Conservation (phyloP, 2,329 filamentous ascomycete species). For the Pestalotiopsis sp. region DNA sequence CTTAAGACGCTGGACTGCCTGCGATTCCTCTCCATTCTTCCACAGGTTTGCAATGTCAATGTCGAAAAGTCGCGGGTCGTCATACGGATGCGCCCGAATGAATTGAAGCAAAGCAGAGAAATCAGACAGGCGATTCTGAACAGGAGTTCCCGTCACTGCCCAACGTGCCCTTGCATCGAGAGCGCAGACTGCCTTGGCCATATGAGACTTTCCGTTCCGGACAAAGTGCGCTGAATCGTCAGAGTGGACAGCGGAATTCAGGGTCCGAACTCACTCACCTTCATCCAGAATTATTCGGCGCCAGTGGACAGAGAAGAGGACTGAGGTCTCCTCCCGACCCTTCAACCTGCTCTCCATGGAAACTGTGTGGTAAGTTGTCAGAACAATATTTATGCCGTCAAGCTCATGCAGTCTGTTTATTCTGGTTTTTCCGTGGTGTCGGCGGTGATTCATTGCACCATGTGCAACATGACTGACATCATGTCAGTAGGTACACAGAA, state of each 20-base stretch:
- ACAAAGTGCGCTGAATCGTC: conserved; percentile 41
- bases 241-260: neutral
- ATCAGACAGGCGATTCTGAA: conserved; percentile 47
- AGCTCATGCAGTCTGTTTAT: conserved; percentile 20
- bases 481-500: neutral
- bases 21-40: conserved; percentile 21
- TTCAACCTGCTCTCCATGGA: conserved; percentile 34
- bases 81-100: conserved; percentile 43
- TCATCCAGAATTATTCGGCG: conserved; percentile 42
- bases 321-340: conserved; percentile 3
- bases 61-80: conserved; percentile 39
- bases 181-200: conserved; percentile 37
- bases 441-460: neutral
- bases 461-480: neutral
- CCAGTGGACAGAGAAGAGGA: conserved; percentile 39
- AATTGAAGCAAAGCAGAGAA: conserved; percentile 45
- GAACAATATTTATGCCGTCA: conserved; percentile 27
- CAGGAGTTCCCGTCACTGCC: conserved; percentile 50
- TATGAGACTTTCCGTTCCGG: conserved; percentile 34
- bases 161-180: conserved; percentile 40
- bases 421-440: conserved; percentile 28
- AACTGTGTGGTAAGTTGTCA: conserved; percentile 46
- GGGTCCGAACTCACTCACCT: conserved; percentile 25
- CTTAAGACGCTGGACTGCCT: conserved; percentile 42
- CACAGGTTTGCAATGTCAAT: conserved; percentile 33